These are phyloP conservation scores for Rhododendron ovatum DNA, from an alignment of 148 eudicot genomes.

Conservation along the genomic window DNA sequence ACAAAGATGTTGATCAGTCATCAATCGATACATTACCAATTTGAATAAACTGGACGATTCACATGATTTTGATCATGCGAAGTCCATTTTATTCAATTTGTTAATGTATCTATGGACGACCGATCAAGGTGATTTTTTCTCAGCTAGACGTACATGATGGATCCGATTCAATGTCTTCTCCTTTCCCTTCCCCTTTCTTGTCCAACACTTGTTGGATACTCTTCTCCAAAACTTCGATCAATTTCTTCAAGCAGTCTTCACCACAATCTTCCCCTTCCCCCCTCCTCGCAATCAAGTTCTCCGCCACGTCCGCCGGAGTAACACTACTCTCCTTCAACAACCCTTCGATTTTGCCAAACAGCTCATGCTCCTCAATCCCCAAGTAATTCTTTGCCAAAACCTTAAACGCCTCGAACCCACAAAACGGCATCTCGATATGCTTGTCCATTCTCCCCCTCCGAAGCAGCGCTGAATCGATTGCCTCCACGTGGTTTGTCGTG, in stretches of 20 bases:
- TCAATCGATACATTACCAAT: neutral
- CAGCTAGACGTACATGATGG: neutral
- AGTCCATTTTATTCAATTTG: too few species aligned
- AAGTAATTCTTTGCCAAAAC: slow-evolving; percentile 43
- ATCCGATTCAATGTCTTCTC: neutral
- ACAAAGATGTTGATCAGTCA: too few species aligned
- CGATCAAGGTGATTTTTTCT: neutral
- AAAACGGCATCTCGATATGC: slow-evolving; percentile 45
- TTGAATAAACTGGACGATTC: neutral
- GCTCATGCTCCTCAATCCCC: slow-evolving; percentile 30
- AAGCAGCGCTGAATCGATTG: slow-evolving; percentile 50
- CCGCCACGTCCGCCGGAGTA: slow-evolving; percentile 58
- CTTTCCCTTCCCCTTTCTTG: neutral
- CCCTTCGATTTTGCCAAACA: slow-evolving; percentile 19
- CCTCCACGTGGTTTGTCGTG: slow-evolving; percentile 45
- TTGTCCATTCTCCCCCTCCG: slow-evolving; percentile 54
- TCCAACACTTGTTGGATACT: neutral
- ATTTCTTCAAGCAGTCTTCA: neutral
- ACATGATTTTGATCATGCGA: neutral
- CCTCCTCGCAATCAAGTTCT: slow-evolving; percentile 33
- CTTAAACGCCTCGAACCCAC: slow-evolving; percentile 43
- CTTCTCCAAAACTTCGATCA: neutral
- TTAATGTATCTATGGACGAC: neutral
- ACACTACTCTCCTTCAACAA: slow-evolving; percentile 35
- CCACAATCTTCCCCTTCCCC: neutral